Base-by-base conservation (phyloP, 116 monocot species). In the Trichopus zeylanicus region DNA sequence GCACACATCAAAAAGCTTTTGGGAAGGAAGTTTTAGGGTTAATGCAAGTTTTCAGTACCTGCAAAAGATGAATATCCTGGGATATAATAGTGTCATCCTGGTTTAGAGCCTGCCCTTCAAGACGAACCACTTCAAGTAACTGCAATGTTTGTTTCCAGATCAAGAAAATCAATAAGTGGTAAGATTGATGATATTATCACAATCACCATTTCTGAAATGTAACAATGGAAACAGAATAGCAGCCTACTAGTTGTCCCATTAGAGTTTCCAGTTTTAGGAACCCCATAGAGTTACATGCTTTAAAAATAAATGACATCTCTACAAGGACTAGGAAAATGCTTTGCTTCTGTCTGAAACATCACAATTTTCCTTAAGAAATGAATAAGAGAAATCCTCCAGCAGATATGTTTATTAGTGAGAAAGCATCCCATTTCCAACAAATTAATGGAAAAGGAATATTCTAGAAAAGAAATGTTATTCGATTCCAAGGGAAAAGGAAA, bases 91-190 rank as follows among this genome's bases (percentile, higher is more conserved):
- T 51, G 13, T 84, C 81, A 64, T 90, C 90, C 52, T 81, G 84
- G 59, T 42, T 62, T 32, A 80, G 28, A 59, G 84, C 55, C 63
- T 87, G 91, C 27, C 84, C 72, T 77, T 97, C 95, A 53, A 97
- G 81, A 31, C 82, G 73, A 62, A 97, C 70, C 4, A 97, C 79
- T 77, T 97, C 95, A 67, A 97, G 81, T 55, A 81, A 84, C 95
- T 97, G 75, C 22, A 70, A 26, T 35, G 22, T 24, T 10, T 42
- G 42, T 42, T 42, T 42, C 4, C 4, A 42, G n/a, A 13, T 42
- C n/a, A 42, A n/a, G 42, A 42, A 42, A 42, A 42, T 42, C 42
- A 42, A 42, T 42, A 13, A 3, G 13, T 42, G n/a, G 3, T 42
- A n/a, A n/a, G n/a, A n/a, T n/a, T n/a, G n/a, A n/a, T n/a, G n/a